Evolutionary conservation across 192 early-diverging fungal genomes (phyloP).

Genomic region (Chytriomyces sp.): DNA sequence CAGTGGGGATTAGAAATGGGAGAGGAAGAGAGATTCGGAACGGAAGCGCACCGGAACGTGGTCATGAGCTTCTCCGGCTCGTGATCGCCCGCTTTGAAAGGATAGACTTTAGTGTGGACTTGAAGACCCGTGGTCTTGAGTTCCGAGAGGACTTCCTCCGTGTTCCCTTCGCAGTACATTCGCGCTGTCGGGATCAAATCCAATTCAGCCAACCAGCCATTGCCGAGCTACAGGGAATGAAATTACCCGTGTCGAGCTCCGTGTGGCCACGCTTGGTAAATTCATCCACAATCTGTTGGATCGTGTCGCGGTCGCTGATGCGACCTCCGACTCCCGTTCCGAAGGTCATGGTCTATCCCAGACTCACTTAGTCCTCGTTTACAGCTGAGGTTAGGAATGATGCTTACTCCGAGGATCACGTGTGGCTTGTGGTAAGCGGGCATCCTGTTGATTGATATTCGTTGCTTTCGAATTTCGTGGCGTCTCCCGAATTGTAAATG

Average conservation of each 20-base stretch:
- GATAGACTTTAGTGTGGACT: conserved; percentile 63
- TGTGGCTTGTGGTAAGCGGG: conserved; percentile 20
- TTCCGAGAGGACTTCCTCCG: conserved; percentile 46
- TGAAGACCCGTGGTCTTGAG: conserved; percentile 37
- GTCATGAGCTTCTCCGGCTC: conserved; percentile 37
- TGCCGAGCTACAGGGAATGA: no score
- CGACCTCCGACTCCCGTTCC: conserved; percentile 47
- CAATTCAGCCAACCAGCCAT: neutral
- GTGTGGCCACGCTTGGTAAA: conserved; percentile 40
- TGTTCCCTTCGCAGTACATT: conserved; percentile 61
- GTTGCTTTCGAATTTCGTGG: no score
- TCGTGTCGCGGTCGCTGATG: conserved; percentile 39
- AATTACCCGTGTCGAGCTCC: conserved; percentile 48
- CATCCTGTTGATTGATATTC: no score
- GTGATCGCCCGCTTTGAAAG: conserved; percentile 44
- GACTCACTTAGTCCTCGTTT: neutral
- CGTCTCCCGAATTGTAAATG: no score
- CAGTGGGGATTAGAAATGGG: neutral
- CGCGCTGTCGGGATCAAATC: conserved; percentile 34
- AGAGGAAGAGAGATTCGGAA: neutral
- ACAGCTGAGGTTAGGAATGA: neutral
- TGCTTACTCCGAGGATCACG: conserved; percentile 22
- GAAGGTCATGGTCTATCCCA: conserved; percentile 27
- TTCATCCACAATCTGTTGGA: conserved; percentile 44
- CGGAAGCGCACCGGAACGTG: conserved; percentile 31